Base-by-base conservation (phyloP, 345 rosid species). In the Syzygium aqueum region DNA sequence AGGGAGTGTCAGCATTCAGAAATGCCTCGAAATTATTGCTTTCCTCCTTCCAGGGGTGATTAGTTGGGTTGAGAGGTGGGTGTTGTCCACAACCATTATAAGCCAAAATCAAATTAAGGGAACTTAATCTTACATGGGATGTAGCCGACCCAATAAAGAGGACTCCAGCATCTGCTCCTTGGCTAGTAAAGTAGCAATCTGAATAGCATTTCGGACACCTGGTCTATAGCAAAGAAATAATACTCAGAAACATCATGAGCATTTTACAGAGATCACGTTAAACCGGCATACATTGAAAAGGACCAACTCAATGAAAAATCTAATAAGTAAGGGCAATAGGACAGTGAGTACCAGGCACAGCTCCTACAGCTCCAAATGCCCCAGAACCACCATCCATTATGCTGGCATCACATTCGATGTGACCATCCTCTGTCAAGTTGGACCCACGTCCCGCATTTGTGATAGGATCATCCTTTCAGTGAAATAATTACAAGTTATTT, bases 381-480 rank as follows among this genome's bases (percentile, higher is more conserved):
- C 98, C 98, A 85, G 98, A 95, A 51, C 87, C 89, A 30, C 99
- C 99, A 92, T 97, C 99, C 97, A 96, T 96, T 67, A 95, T 88
- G 92, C 99, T 94, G 46, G 98, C 98, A 91, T 97, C 99, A 88
- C 98, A 95, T 91, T 97, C 99, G 73, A 95, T 96, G 13, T n/a
- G 91, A 17, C 99, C 99, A 87, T 96, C 98, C 91, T 96, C 98
- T 4, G 98, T 97, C 92, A 97, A 91, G 92, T 95, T 97, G 77
- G 99, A 97, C 63, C 99, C 99, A 87, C 98, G 90, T 53, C 99
- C 99, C 17, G 99, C 96, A 94, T 97, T 97, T 80, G 98, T 95
- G 88, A 92, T 85, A 11, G 99, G 97, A 87, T 96, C 99, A 84
- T 97, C 98, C 99, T 97, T 27, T 43, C 27, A 43, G 37, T 49